Base-by-base conservation (phyloP, 495 filamentous ascomycete genomes). In the Trichoderma orchidacearum region DNA sequence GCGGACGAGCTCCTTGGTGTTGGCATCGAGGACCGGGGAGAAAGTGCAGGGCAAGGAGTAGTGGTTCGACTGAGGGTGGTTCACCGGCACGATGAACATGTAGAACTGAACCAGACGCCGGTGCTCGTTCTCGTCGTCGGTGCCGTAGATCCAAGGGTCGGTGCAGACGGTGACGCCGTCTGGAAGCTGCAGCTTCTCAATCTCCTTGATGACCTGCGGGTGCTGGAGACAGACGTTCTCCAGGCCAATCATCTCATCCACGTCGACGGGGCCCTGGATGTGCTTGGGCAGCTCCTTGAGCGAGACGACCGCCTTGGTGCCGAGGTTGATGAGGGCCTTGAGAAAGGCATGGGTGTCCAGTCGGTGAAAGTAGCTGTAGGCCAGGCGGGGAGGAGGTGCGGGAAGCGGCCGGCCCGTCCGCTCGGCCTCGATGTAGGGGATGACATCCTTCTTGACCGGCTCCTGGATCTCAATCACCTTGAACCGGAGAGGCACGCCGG, bases 271-370 rank as follows among this genome's bases (percentile, higher is more conserved):
- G 23, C 30, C n/a, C 30, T 55, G 53, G 17, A 27, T 36, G n/a
- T 77, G 82, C 77, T 96, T 96, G 60, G 82, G 83, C 15, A 91
- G 91, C 74, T 96, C 92, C 51, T 80, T 87, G 9, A 95, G 72
- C n/a, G 88, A 85, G 54, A 96, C 83, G 3, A 90, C 87, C 18
- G n/a, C 30, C 30, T 32, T 25, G 30, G 23, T 34, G 51, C 18
- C 30, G n/a, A 38, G 18, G 21, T 36, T 34, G n/a, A 55, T 34
- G 30, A 55, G 13, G 12, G 53, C 30, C 23, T 34, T 34, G 30
- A 32, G 23, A 17, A 34, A 30, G 21, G 30, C 51, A 30, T 53
- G 28, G 12, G 51, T 53, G 51, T 32, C 53, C 30, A 30, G 30
- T 3, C 30, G 30, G 30, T 34, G 30, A 5, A 55, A 13, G 23